These are phyloP conservation scores for Closterium sp. DNA, from an alignment of 139 green algal genomes.

Conservation along the genomic window DNA sequence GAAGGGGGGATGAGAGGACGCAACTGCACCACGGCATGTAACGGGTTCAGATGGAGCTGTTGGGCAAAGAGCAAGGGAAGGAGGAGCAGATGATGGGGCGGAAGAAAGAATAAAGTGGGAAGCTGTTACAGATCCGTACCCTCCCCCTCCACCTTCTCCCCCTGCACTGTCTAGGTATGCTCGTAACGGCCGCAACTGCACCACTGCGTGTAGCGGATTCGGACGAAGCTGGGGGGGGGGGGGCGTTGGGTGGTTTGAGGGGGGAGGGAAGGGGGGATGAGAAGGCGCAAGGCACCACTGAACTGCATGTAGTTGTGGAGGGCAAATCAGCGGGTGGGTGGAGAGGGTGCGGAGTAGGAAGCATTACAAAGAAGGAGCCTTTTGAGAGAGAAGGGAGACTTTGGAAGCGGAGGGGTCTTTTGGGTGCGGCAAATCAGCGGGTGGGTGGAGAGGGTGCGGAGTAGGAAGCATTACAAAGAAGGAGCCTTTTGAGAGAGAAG, in stretches of 20 bases:
- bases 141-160: too few relatives aligned
- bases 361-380: background rate
- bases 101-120: background rate
- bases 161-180: too few relatives aligned
- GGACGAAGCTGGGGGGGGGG: too few relatives aligned
- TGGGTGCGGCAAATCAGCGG: background rate
- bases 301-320: too few relatives aligned
- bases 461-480: background rate
- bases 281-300: too few relatives aligned
- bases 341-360: background rate
- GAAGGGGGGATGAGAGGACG: background rate
- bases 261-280: too few relatives aligned
- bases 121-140: background rate
- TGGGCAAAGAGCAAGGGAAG: background rate
- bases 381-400: too few relatives aligned
- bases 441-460: background rate
- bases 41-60: conserved; percentile 1
- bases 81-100: background rate
- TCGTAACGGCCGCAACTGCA: background rate
- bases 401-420: too few relatives aligned
- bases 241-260: too few relatives aligned
- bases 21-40: background rate
- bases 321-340: background rate
- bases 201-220: background rate
- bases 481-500: too few relatives aligned